Base-by-base conservation (phyloP, 305 asterid species). In the Fraxinus sp. region DNA sequence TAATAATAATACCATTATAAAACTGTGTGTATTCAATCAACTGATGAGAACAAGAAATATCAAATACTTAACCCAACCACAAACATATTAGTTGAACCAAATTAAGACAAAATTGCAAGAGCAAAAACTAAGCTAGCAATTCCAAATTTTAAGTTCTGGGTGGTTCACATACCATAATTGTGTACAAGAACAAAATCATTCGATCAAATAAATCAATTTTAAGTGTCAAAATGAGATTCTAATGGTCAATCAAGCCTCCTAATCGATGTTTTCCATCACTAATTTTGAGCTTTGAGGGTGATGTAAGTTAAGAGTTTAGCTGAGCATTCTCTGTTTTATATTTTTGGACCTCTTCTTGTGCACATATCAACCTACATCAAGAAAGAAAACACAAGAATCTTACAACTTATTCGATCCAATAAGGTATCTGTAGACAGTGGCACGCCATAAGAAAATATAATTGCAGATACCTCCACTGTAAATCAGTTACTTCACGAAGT, bases 401-500 rank as follows among this genome's bases (percentile, higher is more conserved):
- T 32, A 70, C 24, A 5, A 30, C 24, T 49, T 28, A 52, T 26
- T 66, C 43, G 37, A 18, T 49, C 62, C 24, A 16, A 22, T 43
- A 39, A 43, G 7, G 36, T 77, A 77, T 30, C 10, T 46, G 26
- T 46, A n/a, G 3, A 46, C 36, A 13, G 46, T 46, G 13, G 32
- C 36, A 14, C 7, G 5, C 28, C 28, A 20, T 18, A 9, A 5
- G 14, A 22, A 77, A 32, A 28, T 55, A 49, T 26, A 46, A 49
- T 52, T 14, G 57, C 14, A 5, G 18, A 46, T 91, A 96, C 99
- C 98, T 94, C 92, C 87, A 87, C 41, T 96, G 98, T 49, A 96
- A 84, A 82, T 96, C 98, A 76, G 91, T 83, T 80, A 94, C 86
- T 89, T 96, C 96, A 36, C 90, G 93, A 78, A 94, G 90, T 83